These are phyloP conservation scores for Flaveria sonorensis DNA, from an alignment of 129 eudicot genomes.

Conservation along the genomic window DNA sequence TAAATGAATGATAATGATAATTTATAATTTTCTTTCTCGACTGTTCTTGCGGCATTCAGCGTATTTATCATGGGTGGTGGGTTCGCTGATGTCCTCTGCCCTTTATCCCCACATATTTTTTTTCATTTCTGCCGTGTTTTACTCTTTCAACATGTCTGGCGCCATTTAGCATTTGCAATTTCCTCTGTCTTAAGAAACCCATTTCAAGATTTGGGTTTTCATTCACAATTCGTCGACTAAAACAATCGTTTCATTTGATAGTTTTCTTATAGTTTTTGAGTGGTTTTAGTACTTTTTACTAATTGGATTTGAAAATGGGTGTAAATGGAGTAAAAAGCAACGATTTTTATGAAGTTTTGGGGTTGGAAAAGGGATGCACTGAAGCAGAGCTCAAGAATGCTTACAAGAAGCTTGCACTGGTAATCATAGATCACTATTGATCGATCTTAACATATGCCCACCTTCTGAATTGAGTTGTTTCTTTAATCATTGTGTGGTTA, in stretches of 20 bases:
- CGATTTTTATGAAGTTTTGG: conserved; percentile 77
- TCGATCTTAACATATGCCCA: neutral
- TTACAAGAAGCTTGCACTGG: conserved; percentile 95
- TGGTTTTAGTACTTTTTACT: neutral
- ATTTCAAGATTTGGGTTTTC: neutral
- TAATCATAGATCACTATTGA: conserved; percentile 20
- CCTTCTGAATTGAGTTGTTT: neutral
- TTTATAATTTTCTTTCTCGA: conserved; percentile 25
- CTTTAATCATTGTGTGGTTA: neutral
- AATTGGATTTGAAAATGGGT: conserved; percentile 44
- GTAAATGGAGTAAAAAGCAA: conserved; percentile 36
- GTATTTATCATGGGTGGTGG: conserved; percentile 26
- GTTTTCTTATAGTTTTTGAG: no score
- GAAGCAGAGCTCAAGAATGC: conserved; percentile 67
- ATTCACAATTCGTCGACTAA: conserved; percentile 14
- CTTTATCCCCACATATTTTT: conserved; percentile 8
- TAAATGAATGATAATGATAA: no score
- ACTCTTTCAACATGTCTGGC: neutral
- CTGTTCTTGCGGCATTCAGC: conserved; percentile 27
- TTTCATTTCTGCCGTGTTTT: neutral
- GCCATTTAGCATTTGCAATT: neutral
- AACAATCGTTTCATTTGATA: neutral
- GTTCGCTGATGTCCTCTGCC: neutral
- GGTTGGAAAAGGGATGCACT: conserved; percentile 73
- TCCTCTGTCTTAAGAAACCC: neutral